Evolutionary conservation across 1,139 yeast species (phyloP).

Genomic region (Kodamaea arcana): DNA sequence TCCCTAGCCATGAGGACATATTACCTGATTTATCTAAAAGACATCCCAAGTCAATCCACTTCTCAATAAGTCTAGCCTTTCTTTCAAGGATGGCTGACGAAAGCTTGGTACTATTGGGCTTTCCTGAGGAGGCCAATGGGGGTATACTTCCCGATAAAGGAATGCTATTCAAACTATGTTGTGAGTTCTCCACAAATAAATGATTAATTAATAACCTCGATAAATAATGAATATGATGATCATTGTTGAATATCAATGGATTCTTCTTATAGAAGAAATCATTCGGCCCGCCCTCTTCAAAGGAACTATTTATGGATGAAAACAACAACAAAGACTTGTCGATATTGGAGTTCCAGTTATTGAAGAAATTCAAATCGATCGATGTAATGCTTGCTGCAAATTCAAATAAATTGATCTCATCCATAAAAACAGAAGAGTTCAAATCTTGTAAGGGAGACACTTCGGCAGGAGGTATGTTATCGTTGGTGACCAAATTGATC

Average conservation of each 20-base stretch:
- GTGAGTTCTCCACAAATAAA: conserved; percentile 48
- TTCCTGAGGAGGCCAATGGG: not conserved
- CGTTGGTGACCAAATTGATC: conserved; percentile 25
- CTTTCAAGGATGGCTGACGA: conserved; percentile 27
- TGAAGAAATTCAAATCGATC: conserved; percentile 54
- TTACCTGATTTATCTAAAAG: conserved; percentile 78
- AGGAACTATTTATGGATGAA: conserved; percentile 22
- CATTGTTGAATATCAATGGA: conserved; percentile 61
- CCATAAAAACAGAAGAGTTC: conserved; percentile 34
- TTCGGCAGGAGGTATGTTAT: conserved; percentile 8
- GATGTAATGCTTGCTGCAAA: conserved; percentile 54
- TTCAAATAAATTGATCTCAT: conserved; percentile 41
- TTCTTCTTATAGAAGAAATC: conserved; percentile 41
- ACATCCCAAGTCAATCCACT: conserved; percentile 87
- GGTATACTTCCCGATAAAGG: not conserved
- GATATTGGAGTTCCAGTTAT: conserved; percentile 70
- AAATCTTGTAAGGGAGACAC: conserved; percentile 31
- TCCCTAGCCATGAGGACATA: conserved; percentile 93
- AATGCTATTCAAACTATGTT: conserved; percentile 3
- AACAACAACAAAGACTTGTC: conserved; percentile 41
- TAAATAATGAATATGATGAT: conserved; percentile 67
- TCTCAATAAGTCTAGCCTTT: conserved; percentile 66
- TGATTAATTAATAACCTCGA: conserved; percentile 72
- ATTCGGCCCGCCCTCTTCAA: conserved; percentile 8
- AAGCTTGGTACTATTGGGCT: conserved; percentile 4